Evolutionary conservation across 306 rosid genomes (phyloP).

Genomic region (Cicer yamashitae): DNA sequence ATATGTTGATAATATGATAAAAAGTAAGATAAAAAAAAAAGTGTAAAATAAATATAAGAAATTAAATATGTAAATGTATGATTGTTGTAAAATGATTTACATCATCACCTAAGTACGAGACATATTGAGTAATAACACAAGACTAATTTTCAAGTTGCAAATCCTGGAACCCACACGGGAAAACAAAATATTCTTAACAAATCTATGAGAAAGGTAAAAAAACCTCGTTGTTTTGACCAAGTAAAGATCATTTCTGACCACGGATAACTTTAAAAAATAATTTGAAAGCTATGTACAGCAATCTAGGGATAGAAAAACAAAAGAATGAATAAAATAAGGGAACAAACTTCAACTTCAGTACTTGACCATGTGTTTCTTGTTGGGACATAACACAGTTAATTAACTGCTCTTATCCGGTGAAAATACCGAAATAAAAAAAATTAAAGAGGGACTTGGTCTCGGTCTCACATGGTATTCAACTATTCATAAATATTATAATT

Average conservation of each 20-base stretch:
- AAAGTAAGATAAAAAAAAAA: too few species aligned
- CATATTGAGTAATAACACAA: conserved; percentile 29
- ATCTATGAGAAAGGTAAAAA: conserved; percentile 41
- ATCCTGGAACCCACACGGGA: conserved; percentile 38
- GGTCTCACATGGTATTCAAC: conserved; percentile 30
- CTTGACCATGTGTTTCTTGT: conserved; percentile 41
- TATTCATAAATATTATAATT: conserved; percentile 8
- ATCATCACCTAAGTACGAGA: conserved; percentile 3
- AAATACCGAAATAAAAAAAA: background rate
- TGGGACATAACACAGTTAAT: conserved; percentile 26
- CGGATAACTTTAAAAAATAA: conserved; percentile 38
- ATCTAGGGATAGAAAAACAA: conserved; percentile 16
- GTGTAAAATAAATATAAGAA: too few species aligned
- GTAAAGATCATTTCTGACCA: conserved; percentile 41
- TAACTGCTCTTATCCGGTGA: conserved; percentile 31
- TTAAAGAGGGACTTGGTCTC: background rate
- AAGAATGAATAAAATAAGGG: conserved; percentile 40
- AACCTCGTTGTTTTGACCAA: conserved; percentile 25
- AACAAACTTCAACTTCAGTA: background rate
- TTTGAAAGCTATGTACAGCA: conserved; percentile 31
- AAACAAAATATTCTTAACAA: conserved; percentile 41
- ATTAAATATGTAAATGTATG: too few species aligned
- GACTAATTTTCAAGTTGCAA: conserved; percentile 35
- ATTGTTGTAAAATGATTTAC: too few species aligned
- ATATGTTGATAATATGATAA: too few species aligned